Percentiles rank a stretch among this genome's conserved stretches.
Conservation (phyloP, 1,139 yeast genomes). For the Komagataea norvegica region DNA sequence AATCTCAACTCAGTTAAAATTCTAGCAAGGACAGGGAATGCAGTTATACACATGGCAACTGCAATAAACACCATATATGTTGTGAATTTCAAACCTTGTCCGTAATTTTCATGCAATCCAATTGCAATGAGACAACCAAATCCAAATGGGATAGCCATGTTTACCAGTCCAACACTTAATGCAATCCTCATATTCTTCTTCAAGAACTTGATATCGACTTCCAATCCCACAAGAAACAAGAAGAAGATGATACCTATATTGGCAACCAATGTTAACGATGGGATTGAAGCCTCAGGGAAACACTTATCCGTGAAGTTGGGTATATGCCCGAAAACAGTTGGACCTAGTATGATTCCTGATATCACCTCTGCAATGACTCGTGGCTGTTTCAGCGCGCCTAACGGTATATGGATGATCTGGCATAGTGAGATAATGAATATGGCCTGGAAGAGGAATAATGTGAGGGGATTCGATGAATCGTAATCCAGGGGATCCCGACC, state of each 20-base stretch:
- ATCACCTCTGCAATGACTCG: slow-evolving; percentile 75
- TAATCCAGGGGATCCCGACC: slow-evolving; percentile 67
- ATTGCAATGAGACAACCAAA: slow-evolving; percentile 67
- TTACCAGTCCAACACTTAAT: slow-evolving; percentile 58
- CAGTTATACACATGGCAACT: slow-evolving; percentile 77
- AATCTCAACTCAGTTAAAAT: slow-evolving; percentile 68
- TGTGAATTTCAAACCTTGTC: slow-evolving; percentile 48
- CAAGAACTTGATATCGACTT: slow-evolving; percentile 64
- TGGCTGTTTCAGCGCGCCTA: slow-evolving; percentile 62
- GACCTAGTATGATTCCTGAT: slow-evolving; percentile 69
- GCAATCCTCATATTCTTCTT: slow-evolving; percentile 58
- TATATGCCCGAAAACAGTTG: slow-evolving; percentile 62
- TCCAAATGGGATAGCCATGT: slow-evolving; percentile 74
- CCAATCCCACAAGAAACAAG: slow-evolving; percentile 71
- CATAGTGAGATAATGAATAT: slow-evolving; percentile 50
- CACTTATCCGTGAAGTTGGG: slow-evolving; percentile 60
- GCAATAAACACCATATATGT: slow-evolving; percentile 74
- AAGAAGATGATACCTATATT: slow-evolving; percentile 69
- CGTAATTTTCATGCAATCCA: slow-evolving; percentile 58
- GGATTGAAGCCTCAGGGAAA: slow-evolving; percentile 58
- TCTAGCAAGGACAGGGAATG: slow-evolving; percentile 78
- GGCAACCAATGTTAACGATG: slow-evolving; percentile 62
- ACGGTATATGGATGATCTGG: slow-evolving; percentile 52
- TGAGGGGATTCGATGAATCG: slow-evolving; percentile 50
- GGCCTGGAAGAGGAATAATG: slow-evolving; percentile 58